phyloP scores from a whole-genome alignment of 257 asterid genomes.

The Solanum paucissectum region DNA sequence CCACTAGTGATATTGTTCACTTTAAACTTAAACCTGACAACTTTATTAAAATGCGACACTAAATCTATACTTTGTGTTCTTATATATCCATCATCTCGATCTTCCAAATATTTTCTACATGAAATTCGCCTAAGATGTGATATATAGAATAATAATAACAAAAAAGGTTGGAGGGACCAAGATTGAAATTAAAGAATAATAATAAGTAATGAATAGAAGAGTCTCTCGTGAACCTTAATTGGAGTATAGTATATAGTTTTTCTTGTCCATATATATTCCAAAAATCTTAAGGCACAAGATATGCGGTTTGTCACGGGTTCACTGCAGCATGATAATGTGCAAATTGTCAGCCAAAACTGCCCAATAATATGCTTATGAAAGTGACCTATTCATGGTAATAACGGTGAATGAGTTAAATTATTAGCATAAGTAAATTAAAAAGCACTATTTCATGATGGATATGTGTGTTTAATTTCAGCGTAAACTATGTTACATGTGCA shows the following conservation, averaged over 20 bases:
- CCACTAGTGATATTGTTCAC: not conserved
- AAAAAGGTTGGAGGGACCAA: not conserved
- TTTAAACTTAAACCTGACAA: not conserved
- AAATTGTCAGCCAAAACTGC: not conserved
- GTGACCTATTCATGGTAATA: not conserved
- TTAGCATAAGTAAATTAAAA: no score
- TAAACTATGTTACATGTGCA: not conserved
- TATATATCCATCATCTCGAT: not conserved
- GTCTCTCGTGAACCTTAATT: constrained; percentile 3
- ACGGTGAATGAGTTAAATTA: no score
- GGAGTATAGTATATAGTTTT: not conserved
- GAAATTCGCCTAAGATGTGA: not conserved
- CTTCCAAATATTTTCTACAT: not conserved
- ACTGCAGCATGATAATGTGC: not conserved
- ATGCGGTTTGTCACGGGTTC: constrained; percentile 21
- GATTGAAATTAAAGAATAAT: not conserved
- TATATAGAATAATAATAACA: no score
- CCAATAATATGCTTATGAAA: not conserved
- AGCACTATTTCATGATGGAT: no score
- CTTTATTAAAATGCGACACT: not conserved
- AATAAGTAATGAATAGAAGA: not conserved
- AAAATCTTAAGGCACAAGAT: not conserved
- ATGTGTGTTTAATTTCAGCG: no score
- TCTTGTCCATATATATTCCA: not conserved
- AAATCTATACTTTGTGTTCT: not conserved